Evolutionary conservation across 495 filamentous ascomycete species (phyloP), one percentile per base, ranked within the genome.

Genomic region (Opeltia flavorubescens): DNA sequence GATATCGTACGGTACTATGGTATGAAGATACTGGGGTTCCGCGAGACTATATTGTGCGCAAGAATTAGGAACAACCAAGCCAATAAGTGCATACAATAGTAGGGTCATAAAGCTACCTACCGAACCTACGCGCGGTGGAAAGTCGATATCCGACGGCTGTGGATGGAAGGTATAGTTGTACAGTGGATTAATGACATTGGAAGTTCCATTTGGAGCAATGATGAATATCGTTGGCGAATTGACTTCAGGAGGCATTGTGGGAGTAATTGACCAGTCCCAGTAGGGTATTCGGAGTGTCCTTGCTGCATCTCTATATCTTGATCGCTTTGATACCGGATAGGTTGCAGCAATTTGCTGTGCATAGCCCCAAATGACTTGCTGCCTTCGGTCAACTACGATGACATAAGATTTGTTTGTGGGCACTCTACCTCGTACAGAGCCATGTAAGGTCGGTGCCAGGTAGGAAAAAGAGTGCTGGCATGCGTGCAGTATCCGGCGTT

Each of bases 191-290:
- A 13, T 50, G 38, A 59, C 56, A 31, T 20, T 55, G 59, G 54
- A 40, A 33, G 48, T 38, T 34, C 53, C 58, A 52, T 50, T 43
- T 53, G 52, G 65, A n/a, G 60, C 68, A 47, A 61, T 62, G 46
- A 73, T 60, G 13, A 44, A 53, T 25, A 74, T 61, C 7, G 24
- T 60, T 0, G 62, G 51, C 43, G 62, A 47, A 31, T 52, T 62
- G 51, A 66, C 33, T 25, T 54, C 43, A 31, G 46, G 51, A n/a
- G 62, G 62, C 46, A 64, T 62, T 28, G 51, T 60, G 45, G 64
- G 48, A 39, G 59, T 64, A 15, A 55, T 54, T 4, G 67, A 71
- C 74, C 75, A 79, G 58, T 79, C 75, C 64, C 72, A 79, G 50
- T 71, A 79, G 3, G 74, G 74, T 8, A 73, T 47, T 7, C 74